Evolutionary conservation across 1,284 basidiomycete genomes (phyloP).

Genomic region (Cystobasidiaceae sp.): DNA sequence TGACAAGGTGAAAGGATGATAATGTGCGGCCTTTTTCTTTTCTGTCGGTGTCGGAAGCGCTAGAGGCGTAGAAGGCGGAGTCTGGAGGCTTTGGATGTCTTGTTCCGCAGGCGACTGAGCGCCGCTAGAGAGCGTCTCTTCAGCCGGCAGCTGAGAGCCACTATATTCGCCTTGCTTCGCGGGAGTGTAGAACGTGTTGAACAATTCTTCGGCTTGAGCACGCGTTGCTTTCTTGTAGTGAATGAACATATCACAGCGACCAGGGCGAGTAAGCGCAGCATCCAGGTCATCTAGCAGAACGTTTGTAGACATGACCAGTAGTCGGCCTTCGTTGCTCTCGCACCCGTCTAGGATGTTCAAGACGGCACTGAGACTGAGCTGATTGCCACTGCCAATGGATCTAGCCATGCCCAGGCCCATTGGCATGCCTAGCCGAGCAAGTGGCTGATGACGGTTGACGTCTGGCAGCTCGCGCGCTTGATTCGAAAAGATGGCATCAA

Average conservation of each 20-base stretch:
- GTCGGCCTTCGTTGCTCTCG: slow-evolving; percentile 65
- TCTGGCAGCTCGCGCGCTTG: slow-evolving; percentile 19
- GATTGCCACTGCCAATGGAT: slow-evolving; percentile 38
- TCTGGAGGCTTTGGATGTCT: no score
- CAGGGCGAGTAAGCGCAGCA: slow-evolving; percentile 41
- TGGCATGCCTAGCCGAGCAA: not conserved
- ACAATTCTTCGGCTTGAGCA: slow-evolving; percentile 61
- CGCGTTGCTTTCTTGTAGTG: slow-evolving; percentile 64
- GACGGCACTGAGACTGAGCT: slow-evolving; percentile 65
- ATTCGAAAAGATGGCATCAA: slow-evolving; percentile 42
- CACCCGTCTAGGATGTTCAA: slow-evolving; percentile 70
- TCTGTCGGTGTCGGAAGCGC: no score
- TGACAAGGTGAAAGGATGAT: slow-evolving; percentile 12
- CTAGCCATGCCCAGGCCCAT: slow-evolving; percentile 1
- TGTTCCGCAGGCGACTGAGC: not conserved
- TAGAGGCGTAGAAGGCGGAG: no score
- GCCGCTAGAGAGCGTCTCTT: no score
- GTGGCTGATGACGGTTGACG: no score
- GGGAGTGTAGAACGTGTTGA: slow-evolving; percentile 60
- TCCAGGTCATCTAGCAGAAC: slow-evolving; percentile 10
- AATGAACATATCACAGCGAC: slow-evolving; percentile 70
- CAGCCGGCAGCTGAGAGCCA: no score
- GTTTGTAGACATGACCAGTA: slow-evolving; percentile 23
- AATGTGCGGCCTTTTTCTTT: not conserved
- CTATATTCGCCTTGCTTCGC: slow-evolving; percentile 38